Evolutionary conservation across 768 basidiomycete species (phyloP).

Genomic region (Tremella fuciformis): DNA sequence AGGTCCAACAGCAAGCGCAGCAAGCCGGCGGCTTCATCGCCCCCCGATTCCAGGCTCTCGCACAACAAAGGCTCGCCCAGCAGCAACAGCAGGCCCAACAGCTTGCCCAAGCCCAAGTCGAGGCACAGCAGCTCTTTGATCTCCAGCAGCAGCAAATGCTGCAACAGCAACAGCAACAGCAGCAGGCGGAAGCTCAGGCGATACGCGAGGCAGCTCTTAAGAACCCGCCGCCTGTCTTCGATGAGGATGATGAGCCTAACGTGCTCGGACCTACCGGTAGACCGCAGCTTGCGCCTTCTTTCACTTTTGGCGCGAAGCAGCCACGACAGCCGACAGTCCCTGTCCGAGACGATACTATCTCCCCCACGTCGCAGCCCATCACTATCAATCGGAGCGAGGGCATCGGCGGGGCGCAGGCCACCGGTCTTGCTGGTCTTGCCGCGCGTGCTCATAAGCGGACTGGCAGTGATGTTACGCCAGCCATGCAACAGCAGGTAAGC

Average conservation of each 20-base stretch:
- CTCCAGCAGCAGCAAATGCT: constrained; percentile 37
- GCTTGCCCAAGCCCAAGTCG: constrained; percentile 58
- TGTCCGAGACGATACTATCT: constrained; percentile 4
- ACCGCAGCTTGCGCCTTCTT: constrained; percentile 84
- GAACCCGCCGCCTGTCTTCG: constrained; percentile 44
- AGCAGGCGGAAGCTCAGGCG: constrained; percentile 22
- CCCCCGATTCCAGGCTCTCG: constrained; percentile 77
- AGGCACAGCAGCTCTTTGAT: constrained; percentile 42
- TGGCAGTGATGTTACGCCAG: constrained; percentile 62
- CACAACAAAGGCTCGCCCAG: constrained; percentile 55
- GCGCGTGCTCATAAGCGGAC: constrained; percentile 51
- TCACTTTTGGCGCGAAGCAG: constrained; percentile 72
- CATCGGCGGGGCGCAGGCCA: constrained; percentile 45
- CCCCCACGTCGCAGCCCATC: constrained; percentile 10
- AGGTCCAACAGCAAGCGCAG: constrained; percentile 27
- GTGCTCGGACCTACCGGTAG: constrained; percentile 61
- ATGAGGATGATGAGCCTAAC: constrained; percentile 36
- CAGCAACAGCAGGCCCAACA: constrained; percentile 39
- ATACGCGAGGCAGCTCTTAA: constrained; percentile 26
- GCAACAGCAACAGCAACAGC: constrained; percentile 8
- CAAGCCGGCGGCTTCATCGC: constrained; percentile 67
- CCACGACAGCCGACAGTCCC: constrained; percentile 42
- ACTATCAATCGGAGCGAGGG: constrained; percentile 34
- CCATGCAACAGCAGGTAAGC: constrained; percentile 87
- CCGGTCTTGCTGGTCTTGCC: constrained; percentile 50